Base-by-base conservation (phyloP, 2,329 filamentous ascomycete genomes). In the Monosporascus sp. region DNA sequence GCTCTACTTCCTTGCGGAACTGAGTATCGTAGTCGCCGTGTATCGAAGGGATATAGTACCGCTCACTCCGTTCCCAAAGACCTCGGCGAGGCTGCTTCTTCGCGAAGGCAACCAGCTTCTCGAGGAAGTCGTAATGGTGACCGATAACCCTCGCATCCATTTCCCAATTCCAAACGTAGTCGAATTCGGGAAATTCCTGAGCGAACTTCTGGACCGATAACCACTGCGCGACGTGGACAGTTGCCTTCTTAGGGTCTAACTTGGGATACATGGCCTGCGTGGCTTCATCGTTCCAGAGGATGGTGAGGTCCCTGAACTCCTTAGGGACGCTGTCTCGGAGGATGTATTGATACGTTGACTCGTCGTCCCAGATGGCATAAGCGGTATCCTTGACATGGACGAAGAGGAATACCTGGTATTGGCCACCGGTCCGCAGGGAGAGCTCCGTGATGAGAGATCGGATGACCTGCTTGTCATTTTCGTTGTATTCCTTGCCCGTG, bases 121-220 rank as follows among this genome's bases (percentile, higher is more conserved):
- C 80, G 44, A 90, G 80, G 59, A 93, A 82, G 61, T 93, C 86
- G 69, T 93, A 92, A 71, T 91, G 86, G 58, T 94, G 88, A 8
- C 89, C 89, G 0, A 85, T 90, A 64, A 88, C 87, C 48, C 90
- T 80, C 35, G 87, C 85, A 65, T 94, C 89, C 72, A 90, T 88
- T 66, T 94, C 90, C 89, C 88, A 92, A 67, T 93, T 92, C 88
- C 89, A 94, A 60, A 90, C 78, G 62, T 82, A 90, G 60, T 92
- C 87, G 59, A 89, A 94, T 62, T 93, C 84, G 0, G 88, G 88
- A 62, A 90, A 86, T 49, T 87, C 86, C 62, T 87, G 79, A 54
- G 82, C 82, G 65, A 92, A 91, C 70, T 86, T 86, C 65, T 91
- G 88, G 2, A 91, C 77, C 6, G 87, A 86, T 60, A 90, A 77